A percentile compares a stretch with the other conserved stretches of the same genome.
phyloP scores from a whole-genome alignment of 352 stramenopile species.

The Phytophthora colocasiae region DNA sequence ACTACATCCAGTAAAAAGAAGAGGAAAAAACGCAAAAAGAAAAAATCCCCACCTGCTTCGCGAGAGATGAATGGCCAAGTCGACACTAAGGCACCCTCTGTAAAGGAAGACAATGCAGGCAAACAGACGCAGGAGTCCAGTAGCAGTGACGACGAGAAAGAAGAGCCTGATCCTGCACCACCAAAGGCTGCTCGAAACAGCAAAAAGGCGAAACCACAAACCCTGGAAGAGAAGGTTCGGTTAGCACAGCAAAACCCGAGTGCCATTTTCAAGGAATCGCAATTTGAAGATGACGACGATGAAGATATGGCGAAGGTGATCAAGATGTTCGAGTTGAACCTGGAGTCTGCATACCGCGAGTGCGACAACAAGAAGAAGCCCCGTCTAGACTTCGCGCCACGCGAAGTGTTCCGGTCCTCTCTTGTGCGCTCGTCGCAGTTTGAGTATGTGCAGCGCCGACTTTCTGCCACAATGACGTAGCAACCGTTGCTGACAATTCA shows the following conservation, averaged over 20 bases:
- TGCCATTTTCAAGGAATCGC: slow-evolving; percentile 80
- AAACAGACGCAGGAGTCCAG: slow-evolving; percentile 28
- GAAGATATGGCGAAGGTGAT: slow-evolving; percentile 79
- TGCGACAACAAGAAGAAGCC: slow-evolving; percentile 67
- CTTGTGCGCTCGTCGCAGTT: slow-evolving; percentile 40
- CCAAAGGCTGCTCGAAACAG: slow-evolving; percentile 12
- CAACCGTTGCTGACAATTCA: slow-evolving; percentile 9
- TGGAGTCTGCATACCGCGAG: slow-evolving; percentile 78
- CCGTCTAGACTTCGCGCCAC: slow-evolving; percentile 69
- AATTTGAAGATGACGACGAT: slow-evolving; percentile 85
- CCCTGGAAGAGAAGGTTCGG: slow-evolving; percentile 67
- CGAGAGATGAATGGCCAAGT: slow-evolving; percentile 19
- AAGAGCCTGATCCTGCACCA: slow-evolving; percentile 17
- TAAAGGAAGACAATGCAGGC: slow-evolving; percentile 10
- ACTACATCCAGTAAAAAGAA: slow-evolving; percentile 57
- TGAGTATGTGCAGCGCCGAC: slow-evolving; percentile 36
- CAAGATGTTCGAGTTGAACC: slow-evolving; percentile 76
- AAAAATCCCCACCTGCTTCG: slow-evolving; percentile 51
- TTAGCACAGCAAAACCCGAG: slow-evolving; percentile 76
- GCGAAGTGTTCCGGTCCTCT: slow-evolving; percentile 78
- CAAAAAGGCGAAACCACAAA: slow-evolving; percentile 30
- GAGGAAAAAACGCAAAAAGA: slow-evolving; percentile 81
- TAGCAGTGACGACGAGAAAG: slow-evolving; percentile 39
- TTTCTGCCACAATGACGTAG: slow-evolving; percentile 43
- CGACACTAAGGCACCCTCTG: slow-evolving; percentile 9